Conservation (phyloP, 2,329 filamentous ascomycete species). For the Neonectria hederae region DNA sequence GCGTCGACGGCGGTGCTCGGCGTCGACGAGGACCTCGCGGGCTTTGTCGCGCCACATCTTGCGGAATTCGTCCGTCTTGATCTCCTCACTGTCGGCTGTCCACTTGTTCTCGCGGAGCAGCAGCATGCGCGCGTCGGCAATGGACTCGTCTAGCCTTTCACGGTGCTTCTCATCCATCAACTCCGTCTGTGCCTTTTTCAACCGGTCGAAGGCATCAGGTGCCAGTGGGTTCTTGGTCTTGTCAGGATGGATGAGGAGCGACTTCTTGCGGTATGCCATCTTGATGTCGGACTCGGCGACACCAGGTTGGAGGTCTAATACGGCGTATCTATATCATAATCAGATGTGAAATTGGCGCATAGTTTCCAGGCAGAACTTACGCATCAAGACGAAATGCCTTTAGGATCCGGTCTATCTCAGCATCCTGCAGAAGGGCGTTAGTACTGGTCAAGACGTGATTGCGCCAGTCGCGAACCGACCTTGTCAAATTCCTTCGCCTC, state of each 20-base stretch:
- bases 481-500: slow-evolving; percentile 94
- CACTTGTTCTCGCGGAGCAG: slow-evolving; percentile 95
- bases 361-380: slow-evolving; percentile 46
- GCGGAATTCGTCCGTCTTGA: slow-evolving; percentile 84
- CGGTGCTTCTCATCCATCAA: slow-evolving; percentile 96
- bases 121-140: slow-evolving; percentile 94
- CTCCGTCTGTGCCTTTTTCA: slow-evolving; percentile 92
- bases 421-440: slow-evolving; percentile 69
- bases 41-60: slow-evolving; percentile 91
- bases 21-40: slow-evolving; percentile 89
- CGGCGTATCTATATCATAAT: slow-evolving; percentile 74
- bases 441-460: slow-evolving; percentile 18
- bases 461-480: slow-evolving; percentile 56
- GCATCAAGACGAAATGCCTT: slow-evolving; percentile 82
- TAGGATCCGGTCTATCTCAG: slow-evolving; percentile 93
- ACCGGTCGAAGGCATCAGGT: slow-evolving; percentile 93
- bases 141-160: slow-evolving; percentile 87
- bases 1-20: slow-evolving; percentile 83
- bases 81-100: slow-evolving; percentile 86
- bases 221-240: slow-evolving; percentile 92
- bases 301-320: slow-evolving; percentile 94
- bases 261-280: slow-evolving; percentile 92
- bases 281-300: slow-evolving; percentile 98
- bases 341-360: slow-evolving; percentile 1
- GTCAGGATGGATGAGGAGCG: slow-evolving; percentile 98